phyloP scores from a whole-genome alignment of 2,329 filamentous ascomycete species.

The Penicillium sp. region DNA sequence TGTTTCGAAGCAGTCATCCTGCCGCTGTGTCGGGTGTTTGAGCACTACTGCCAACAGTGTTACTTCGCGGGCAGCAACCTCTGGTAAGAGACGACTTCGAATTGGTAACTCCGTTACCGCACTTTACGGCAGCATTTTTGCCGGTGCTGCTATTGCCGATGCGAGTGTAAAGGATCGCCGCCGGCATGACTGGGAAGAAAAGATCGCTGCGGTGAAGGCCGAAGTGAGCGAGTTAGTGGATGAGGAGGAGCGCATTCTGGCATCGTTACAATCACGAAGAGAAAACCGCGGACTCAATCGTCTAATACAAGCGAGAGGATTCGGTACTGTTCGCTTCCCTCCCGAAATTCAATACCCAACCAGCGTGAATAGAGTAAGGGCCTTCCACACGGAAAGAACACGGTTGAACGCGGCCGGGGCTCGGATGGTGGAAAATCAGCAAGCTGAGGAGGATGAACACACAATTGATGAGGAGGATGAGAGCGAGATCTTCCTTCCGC shows the following conservation, averaged over 20 bases:
- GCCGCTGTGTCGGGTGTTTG: slow-evolving; percentile 37
- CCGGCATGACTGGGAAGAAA: slow-evolving; percentile 35
- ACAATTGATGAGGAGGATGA: slow-evolving; percentile 13
- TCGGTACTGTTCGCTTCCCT: slow-evolving; percentile 18
- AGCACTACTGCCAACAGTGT: slow-evolving; percentile 30
- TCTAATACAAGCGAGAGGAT: slow-evolving; percentile 19
- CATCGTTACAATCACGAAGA: slow-evolving; percentile 24
- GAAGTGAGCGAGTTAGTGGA: slow-evolving; percentile 34
- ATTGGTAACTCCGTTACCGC: slow-evolving; percentile 38
- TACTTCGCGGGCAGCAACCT: slow-evolving; percentile 29
- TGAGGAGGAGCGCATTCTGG: slow-evolving; percentile 32
- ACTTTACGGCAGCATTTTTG: slow-evolving; percentile 40
- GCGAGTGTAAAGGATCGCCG: slow-evolving; percentile 34
- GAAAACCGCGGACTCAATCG: slow-evolving; percentile 15
- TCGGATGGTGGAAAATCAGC: slow-evolving; percentile 6
- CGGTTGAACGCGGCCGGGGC: slow-evolving; percentile 3
- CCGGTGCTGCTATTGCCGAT: slow-evolving; percentile 35
- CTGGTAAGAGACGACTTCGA: slow-evolving; percentile 32
- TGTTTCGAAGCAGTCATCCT: slow-evolving; percentile 32
- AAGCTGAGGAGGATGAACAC: slow-evolving; percentile 9
- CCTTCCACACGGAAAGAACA: slow-evolving; percentile 15
- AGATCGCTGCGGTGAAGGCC: slow-evolving; percentile 37
- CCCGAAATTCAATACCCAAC: slow-evolving; percentile 7
- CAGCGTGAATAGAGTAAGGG: slow-evolving; percentile 11
- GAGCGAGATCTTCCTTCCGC: slow-evolving; percentile 15